A percentile compares a stretch with the other conserved stretches of the same genome.
Conservation (phyloP, 768 basidiomycete species). For the Suillus plorans region DNA sequence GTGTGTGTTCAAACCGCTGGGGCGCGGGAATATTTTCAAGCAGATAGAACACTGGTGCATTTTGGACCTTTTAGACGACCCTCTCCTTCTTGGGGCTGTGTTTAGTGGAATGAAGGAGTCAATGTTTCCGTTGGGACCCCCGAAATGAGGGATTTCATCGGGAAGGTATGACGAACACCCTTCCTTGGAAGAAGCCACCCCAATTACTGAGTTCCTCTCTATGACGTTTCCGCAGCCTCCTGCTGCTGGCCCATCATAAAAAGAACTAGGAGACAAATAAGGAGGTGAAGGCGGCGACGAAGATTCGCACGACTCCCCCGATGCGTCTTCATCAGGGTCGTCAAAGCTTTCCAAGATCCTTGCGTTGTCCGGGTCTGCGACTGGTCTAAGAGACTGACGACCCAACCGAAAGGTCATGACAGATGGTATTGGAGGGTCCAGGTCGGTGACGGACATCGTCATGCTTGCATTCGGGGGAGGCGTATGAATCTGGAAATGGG, state of each 20-base stretch:
- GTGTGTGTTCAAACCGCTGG: constrained; percentile 51
- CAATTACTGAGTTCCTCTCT: constrained; percentile 2
- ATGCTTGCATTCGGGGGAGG: not conserved
- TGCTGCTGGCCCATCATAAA: constrained; percentile 14
- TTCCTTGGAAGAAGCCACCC: not conserved
- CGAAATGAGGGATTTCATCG: constrained; percentile 10
- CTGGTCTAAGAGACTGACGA: constrained; percentile 19
- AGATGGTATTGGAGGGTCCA: constrained; percentile 11
- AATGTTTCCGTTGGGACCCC: constrained; percentile 6
- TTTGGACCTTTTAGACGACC: constrained; percentile 40
- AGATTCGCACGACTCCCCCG: constrained; percentile 12
- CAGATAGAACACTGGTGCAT: constrained; percentile 50
- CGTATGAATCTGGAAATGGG: constrained; percentile 28
- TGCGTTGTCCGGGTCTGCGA: constrained; percentile 28
- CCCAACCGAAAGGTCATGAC: constrained; percentile 34
- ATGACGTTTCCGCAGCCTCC: constrained; percentile 21
- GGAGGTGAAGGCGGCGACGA: constrained; percentile 8
- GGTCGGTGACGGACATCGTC: not conserved
- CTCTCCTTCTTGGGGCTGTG: not conserved
- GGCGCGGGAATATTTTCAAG: constrained; percentile 46
- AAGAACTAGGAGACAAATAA: constrained; percentile 3
- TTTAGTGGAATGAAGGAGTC: not conserved
- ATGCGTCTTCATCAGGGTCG: constrained; percentile 16
- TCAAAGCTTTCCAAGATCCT: constrained; percentile 19
- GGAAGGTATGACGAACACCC: not conserved